phyloP scores from a whole-genome alignment of 1,284 basidiomycete genomes.

The Papiliotrema flavescens region DNA sequence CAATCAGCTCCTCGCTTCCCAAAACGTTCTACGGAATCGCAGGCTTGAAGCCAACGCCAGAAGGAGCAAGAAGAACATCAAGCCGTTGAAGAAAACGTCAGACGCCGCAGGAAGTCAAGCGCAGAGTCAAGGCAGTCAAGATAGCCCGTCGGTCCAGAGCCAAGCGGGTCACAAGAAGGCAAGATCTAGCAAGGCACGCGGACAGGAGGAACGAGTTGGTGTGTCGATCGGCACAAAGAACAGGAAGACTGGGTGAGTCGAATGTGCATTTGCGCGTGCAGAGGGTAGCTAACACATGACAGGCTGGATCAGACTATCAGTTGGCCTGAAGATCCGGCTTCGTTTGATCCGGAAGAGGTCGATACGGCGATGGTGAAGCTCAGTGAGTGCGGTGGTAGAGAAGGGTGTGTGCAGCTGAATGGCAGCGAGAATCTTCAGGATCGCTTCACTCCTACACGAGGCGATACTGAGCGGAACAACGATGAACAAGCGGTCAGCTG shows the following conservation, averaged over 20 bases:
- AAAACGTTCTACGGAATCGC: background rate
- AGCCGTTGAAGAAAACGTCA: background rate
- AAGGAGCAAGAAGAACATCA: background rate
- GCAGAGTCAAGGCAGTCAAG: background rate
- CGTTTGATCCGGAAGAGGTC: background rate
- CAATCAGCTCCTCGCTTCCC: constrained; percentile 11
- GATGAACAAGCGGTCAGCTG: constrained; percentile 32
- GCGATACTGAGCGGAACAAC: constrained; percentile 23
- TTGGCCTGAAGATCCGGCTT: constrained; percentile 30
- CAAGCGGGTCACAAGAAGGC: background rate
- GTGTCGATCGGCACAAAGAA: constrained; percentile 7
- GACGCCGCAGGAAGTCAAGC: background rate
- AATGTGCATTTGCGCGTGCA: no score
- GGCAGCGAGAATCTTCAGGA: constrained; percentile 29
- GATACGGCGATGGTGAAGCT: constrained; percentile 7
- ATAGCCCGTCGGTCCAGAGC: no score
- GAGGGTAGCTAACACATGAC: no score
- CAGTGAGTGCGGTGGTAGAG: background rate
- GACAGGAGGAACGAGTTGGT: background rate
- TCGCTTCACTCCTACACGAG: constrained; percentile 33
- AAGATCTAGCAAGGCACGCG: background rate
- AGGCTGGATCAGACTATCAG: constrained; percentile 17
- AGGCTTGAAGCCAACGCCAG: background rate
- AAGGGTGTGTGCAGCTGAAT: background rate
- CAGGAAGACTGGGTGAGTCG: constrained; percentile 21